These are phyloP conservation scores for Avena atlantica DNA, from an alignment of 176 grass and related monocot species.

Conservation along the genomic window DNA sequence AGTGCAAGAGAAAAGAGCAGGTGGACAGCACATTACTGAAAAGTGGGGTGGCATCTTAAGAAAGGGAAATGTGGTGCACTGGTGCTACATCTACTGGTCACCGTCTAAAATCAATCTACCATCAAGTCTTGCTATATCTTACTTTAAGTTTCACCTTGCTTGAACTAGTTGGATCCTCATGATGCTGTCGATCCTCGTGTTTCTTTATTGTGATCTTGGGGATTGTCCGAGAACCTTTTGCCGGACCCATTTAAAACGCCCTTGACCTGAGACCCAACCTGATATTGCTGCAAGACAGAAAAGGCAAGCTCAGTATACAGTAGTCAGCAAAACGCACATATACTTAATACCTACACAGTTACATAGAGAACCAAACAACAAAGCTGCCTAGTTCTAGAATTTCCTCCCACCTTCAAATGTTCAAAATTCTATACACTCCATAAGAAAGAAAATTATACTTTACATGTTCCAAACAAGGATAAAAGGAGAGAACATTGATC, in stretches of 20 bases:
- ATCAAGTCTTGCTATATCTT: slow-evolving; percentile 32
- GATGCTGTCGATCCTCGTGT: slow-evolving; percentile 38
- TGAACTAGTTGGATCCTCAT: slow-evolving; percentile 49
- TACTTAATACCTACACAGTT: slow-evolving; percentile 6
- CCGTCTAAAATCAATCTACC: slow-evolving; percentile 17
- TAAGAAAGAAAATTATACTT: slow-evolving; percentile 7
- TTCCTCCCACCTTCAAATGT: neutral
- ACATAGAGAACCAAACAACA: neutral
- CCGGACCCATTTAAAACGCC: slow-evolving; percentile 48
- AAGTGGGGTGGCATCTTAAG: neutral
- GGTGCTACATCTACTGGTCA: slow-evolving; percentile 21
- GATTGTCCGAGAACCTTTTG: slow-evolving; percentile 52
- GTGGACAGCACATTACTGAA: no score
- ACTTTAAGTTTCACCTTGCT: slow-evolving; percentile 63
- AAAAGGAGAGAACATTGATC: neutral
- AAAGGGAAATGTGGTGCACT: slow-evolving; percentile 21
- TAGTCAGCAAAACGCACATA: slow-evolving; percentile 18
- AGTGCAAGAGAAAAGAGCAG: slow-evolving; percentile 2
- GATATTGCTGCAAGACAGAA: slow-evolving; percentile 46
- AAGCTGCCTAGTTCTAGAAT: neutral
- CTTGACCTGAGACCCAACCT: slow-evolving; percentile 8
- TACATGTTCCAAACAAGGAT: neutral
- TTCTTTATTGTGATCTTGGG: slow-evolving; percentile 52
- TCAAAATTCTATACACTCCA: neutral
- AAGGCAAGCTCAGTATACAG: slow-evolving; percentile 28